Evolutionary conservation across 768 basidiomycete genomes (phyloP).

Genomic region (Sarcodon sp.): DNA sequence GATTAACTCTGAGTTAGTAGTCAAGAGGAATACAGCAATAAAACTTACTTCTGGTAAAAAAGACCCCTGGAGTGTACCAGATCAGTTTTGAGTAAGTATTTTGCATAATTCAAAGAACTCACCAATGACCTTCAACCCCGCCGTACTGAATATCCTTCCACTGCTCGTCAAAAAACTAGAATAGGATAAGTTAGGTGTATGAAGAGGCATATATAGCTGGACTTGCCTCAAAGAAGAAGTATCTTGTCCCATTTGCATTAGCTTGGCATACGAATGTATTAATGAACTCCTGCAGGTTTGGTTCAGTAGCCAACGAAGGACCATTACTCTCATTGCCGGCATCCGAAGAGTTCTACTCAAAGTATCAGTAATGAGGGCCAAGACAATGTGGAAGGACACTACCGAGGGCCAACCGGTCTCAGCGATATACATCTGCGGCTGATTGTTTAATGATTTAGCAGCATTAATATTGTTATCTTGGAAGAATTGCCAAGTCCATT

Average conservation of each 20-base stretch:
- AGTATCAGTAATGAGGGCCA: not conserved
- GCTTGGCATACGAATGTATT: constrained; percentile 83
- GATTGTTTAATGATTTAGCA: constrained; percentile 50
- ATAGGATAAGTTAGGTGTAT: constrained; percentile 5
- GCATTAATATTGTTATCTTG: constrained; percentile 41
- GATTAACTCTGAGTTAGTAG: constrained; percentile 4
- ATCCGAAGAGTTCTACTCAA: constrained; percentile 34
- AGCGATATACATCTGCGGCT: constrained; percentile 79
- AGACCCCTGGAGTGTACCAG: constrained; percentile 45
- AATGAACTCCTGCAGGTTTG: constrained; percentile 70
- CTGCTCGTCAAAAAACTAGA: constrained; percentile 60
- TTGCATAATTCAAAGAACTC: not conserved
- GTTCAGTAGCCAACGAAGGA: constrained; percentile 44
- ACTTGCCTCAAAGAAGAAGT: constrained; percentile 78
- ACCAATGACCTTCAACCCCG: constrained; percentile 50
- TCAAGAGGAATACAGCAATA: not conserved
- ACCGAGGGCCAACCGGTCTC: constrained; percentile 89
- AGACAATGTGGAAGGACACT: constrained; percentile 10
- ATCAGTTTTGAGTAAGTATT: not conserved
- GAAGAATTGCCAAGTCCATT: constrained; percentile 80
- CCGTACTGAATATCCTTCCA: constrained; percentile 74
- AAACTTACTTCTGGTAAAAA: constrained; percentile 41
- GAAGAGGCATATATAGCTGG: not conserved
- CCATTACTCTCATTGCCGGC: constrained; percentile 50
- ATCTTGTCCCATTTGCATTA: constrained; percentile 66